A percentile compares a stretch with the other conserved stretches of the same genome.
Evolutionary conservation across 306 rosid genomes (phyloP).

Genomic region (Mucuna pruriens): DNA sequence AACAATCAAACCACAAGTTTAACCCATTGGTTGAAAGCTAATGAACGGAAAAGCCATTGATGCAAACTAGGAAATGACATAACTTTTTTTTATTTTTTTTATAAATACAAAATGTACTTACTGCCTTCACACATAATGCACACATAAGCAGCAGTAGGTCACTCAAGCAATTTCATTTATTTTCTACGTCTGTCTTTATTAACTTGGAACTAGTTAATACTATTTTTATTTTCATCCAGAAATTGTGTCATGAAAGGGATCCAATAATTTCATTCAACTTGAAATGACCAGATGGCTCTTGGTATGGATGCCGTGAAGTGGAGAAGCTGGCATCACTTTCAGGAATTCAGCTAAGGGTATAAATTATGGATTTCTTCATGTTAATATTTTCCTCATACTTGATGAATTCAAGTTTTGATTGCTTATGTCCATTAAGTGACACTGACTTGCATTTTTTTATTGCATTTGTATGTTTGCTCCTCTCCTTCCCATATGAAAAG

Average conservation of each 20-base stretch:
- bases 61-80: too few relatives aligned
- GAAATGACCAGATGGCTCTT: conserved; percentile 82
- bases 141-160: neutral
- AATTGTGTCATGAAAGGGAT: conserved; percentile 57
- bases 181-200: neutral
- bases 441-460: neutral
- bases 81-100: conserved; percentile 5
- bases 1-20: too few relatives aligned
- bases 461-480: neutral
- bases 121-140: neutral
- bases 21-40: too few relatives aligned
- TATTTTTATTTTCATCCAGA: conserved; percentile 51
- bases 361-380: conserved; percentile 32
- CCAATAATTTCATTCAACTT: conserved; percentile 84
- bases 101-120: neutral
- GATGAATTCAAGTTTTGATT: conserved; percentile 34
- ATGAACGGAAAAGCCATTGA: too few relatives aligned
- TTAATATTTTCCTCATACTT: conserved; percentile 24
- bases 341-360: conserved; percentile 93
- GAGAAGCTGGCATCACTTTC: conserved; percentile 93
- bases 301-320: conserved; percentile 95
- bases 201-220: conserved; percentile 26
- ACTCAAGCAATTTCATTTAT: conserved; percentile 2
- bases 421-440: neutral
- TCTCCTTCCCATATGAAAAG: conserved; percentile 6